phyloP scores from a whole-genome alignment of 129 eudicot genomes.

The Tagetes erecta region DNA sequence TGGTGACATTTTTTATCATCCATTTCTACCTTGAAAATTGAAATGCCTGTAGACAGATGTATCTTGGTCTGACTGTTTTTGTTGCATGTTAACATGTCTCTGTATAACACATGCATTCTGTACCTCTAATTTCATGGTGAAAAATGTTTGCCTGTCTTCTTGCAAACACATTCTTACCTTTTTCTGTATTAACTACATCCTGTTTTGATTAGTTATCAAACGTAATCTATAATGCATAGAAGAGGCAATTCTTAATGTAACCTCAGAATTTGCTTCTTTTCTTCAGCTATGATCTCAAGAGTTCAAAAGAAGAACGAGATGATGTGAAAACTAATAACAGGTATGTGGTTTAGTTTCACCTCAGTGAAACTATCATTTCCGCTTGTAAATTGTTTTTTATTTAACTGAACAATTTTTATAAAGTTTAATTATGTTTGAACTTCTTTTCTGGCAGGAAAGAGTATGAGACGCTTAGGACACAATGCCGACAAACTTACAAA shows the following conservation, averaged over 20 bases:
- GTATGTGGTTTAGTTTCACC: constrained; percentile 21
- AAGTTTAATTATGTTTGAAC: background rate
- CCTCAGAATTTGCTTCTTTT: constrained; percentile 11
- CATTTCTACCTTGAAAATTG: background rate
- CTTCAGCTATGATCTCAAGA: constrained; percentile 65
- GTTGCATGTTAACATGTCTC: background rate
- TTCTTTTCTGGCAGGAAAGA: constrained; percentile 46
- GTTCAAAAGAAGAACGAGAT: constrained; percentile 64
- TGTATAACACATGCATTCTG: constrained; percentile 15
- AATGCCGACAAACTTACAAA: constrained; percentile 47
- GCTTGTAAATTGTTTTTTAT: background rate
- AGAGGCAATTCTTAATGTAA: background rate
- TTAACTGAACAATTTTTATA: background rate
- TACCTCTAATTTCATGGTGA: constrained; percentile 2
- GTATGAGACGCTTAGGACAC: constrained; percentile 46
- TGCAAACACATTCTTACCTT: background rate
- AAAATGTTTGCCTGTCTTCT: background rate
- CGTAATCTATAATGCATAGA: constrained; percentile 8
- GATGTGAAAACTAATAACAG: constrained; percentile 48
- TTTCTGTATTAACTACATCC: background rate
- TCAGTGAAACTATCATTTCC: background rate
- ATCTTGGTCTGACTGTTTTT: constrained; percentile 1
- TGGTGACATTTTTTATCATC: background rate
- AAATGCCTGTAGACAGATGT: background rate
- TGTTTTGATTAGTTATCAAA: background rate